These are phyloP conservation scores for Mycena chlorophos DNA, from an alignment of 768 basidiomycete species.

Conservation along the genomic window DNA sequence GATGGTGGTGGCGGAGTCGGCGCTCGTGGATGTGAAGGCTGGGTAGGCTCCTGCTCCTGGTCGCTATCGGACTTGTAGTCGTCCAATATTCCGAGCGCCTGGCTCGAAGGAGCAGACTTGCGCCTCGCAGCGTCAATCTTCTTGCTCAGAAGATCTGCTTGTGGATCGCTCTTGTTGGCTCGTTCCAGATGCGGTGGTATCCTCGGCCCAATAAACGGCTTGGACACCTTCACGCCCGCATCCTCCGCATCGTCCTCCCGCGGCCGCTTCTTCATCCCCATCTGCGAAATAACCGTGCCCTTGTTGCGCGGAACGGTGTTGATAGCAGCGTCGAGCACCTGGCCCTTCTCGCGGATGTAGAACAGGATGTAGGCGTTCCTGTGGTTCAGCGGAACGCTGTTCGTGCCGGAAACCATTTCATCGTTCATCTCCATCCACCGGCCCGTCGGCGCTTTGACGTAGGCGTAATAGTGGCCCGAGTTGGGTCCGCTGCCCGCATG, in stretches of 20 bases:
- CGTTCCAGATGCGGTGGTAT: slow-evolving; percentile 47
- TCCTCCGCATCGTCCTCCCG: slow-evolving; percentile 50
- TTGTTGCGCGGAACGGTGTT: slow-evolving; percentile 37
- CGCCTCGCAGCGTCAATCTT: slow-evolving; percentile 49
- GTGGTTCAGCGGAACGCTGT: slow-evolving; percentile 52
- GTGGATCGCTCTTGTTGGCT: slow-evolving; percentile 43
- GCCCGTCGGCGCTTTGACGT: slow-evolving; percentile 67
- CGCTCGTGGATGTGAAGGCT: slow-evolving; percentile 29
- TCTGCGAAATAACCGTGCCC: slow-evolving; percentile 42
- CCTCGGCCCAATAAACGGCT: slow-evolving; percentile 65
- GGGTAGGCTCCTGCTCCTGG: slow-evolving; percentile 14
- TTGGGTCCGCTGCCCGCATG: slow-evolving; percentile 93
- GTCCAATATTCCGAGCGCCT: slow-evolving; percentile 24
- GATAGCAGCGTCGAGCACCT: slow-evolving; percentile 66
- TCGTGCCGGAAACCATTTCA: slow-evolving; percentile 57
- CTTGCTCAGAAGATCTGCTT: slow-evolving; percentile 51
- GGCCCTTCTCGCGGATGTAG: slow-evolving; percentile 82
- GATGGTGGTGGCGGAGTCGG: slow-evolving; percentile 30
- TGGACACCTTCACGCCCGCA: slow-evolving; percentile 47
- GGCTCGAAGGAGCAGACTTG: slow-evolving; percentile 32
- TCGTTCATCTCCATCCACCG: slow-evolving; percentile 96
- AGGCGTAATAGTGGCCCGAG: slow-evolving; percentile 93
- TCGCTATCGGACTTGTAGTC: slow-evolving; percentile 34
- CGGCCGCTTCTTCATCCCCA: slow-evolving; percentile 52
- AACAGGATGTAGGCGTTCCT: slow-evolving; percentile 92